A percentile compares a stretch with the other conserved stretches of the same genome.
Conservation (phyloP, 106 monocot genomes). For the Allium cepa region DNA sequence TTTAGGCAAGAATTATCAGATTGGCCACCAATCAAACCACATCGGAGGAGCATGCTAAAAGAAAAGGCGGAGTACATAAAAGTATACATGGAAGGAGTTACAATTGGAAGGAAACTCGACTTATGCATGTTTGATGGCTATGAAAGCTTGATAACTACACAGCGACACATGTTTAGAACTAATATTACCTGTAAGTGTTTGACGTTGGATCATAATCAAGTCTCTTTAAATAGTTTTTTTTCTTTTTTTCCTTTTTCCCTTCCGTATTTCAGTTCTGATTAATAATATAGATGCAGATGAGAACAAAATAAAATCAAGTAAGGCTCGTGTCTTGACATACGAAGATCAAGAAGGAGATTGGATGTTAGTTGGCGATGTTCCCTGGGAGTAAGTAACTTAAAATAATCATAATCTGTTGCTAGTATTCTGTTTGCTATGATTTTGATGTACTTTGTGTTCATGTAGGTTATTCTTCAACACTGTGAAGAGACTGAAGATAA, state of each 20-base stretch:
- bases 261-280: too few relatives aligned
- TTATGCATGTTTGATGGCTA: constrained; percentile 16
- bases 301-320: neutral
- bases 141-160: constrained; percentile 17
- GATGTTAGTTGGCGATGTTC: constrained; percentile 74
- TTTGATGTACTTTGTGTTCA: neutral
- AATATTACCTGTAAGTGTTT: constrained; percentile 14
- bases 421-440: neutral
- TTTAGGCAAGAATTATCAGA: constrained; percentile 24
- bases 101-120: constrained; percentile 34
- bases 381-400: constrained; percentile 46
- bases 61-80: constrained; percentile 15
- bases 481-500: constrained; percentile 61
- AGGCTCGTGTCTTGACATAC: constrained; percentile 42
- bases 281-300: too few relatives aligned
- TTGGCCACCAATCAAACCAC: constrained; percentile 63
- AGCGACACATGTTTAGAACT: constrained; percentile 21
- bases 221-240: too few relatives aligned
- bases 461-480: constrained; percentile 43
- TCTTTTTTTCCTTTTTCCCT: too few relatives aligned
- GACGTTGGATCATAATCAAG: too few relatives aligned
- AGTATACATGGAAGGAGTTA: constrained; percentile 38
- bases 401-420: neutral
- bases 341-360: constrained; percentile 70
- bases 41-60: constrained; percentile 30